phyloP scores from a whole-genome alignment of 2,329 filamentous ascomycete species.

The Exserohilum rostratum region DNA sequence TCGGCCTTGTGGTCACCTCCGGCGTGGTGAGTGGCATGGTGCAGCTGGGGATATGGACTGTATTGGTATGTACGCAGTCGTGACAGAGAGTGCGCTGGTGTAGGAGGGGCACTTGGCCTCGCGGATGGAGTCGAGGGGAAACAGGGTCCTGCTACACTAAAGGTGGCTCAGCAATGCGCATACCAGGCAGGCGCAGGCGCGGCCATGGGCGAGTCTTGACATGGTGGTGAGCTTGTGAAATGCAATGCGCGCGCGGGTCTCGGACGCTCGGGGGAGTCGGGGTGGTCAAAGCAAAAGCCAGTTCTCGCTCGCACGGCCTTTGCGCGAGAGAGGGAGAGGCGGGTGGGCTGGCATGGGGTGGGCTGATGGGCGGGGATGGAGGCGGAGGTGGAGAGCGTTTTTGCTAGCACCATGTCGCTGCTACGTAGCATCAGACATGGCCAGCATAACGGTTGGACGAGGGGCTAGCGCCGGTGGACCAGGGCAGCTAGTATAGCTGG shows the following conservation, averaged over 20 bases:
- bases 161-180: background rate
- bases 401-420: too few species aligned
- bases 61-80: background rate
- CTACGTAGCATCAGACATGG: too few species aligned
- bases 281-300: conserved; percentile 2
- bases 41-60: background rate
- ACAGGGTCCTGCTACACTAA: background rate
- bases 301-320: background rate
- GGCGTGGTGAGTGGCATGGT: background rate
- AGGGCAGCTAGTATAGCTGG: too few species aligned
- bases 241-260: too few species aligned
- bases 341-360: background rate
- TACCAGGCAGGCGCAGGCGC: background rate
- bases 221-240: background rate
- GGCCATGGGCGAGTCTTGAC: background rate
- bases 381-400: too few species aligned
- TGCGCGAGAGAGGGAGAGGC: background rate
- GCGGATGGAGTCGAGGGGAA: background rate
- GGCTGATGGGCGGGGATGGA: too few species aligned
- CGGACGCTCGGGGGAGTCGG: background rate
- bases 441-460: too few species aligned
- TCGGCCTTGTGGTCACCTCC: conserved; percentile 1
- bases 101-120: background rate
- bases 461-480: too few species aligned
- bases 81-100: background rate